Conservation (phyloP, 495 filamentous ascomycete species). For the Halenospora varia region DNA sequence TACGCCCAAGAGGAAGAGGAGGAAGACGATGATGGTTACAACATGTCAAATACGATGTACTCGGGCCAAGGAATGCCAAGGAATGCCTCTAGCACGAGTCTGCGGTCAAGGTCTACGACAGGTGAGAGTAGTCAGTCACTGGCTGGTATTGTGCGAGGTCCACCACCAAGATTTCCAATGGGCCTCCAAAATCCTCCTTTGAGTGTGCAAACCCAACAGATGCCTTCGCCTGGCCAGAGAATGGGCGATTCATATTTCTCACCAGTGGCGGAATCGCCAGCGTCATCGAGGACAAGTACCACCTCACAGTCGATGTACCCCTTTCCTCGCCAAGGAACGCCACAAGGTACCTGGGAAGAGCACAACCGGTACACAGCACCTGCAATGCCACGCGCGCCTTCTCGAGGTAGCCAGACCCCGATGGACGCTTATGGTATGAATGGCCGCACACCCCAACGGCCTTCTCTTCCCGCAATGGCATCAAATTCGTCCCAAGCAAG, state of each 20-base stretch:
- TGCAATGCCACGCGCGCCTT: constrained; percentile 71
- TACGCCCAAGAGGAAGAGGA: constrained; percentile 76
- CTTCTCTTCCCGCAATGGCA: constrained; percentile 74
- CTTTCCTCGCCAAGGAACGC: constrained; percentile 71
- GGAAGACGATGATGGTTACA: constrained; percentile 59
- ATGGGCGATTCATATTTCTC: constrained; percentile 86
- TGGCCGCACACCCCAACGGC: constrained; percentile 66
- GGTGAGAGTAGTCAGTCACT: constrained; percentile 59
- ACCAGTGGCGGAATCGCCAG: constrained; percentile 77
- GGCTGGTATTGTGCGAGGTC: constrained; percentile 42
- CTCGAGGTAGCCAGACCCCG: constrained; percentile 67
- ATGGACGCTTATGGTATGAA: constrained; percentile 58
- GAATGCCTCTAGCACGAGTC: constrained; percentile 74
- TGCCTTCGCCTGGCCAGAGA: constrained; percentile 33
- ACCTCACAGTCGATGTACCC: constrained; percentile 53
- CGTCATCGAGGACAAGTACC: constrained; percentile 73
- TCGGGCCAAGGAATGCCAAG: constrained; percentile 50
- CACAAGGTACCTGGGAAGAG: constrained; percentile 54
- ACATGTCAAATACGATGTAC: constrained; percentile 14
- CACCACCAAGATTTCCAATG: constrained; percentile 66
- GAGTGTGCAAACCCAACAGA: constrained; percentile 67
- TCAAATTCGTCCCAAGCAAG: constrained; percentile 37
- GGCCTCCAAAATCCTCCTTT: constrained; percentile 54
- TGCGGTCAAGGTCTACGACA: constrained; percentile 77
- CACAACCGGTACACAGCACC: constrained; percentile 87